phyloP scores from a whole-genome alignment of 768 basidiomycete species.

The Lyophyllum semitale region DNA sequence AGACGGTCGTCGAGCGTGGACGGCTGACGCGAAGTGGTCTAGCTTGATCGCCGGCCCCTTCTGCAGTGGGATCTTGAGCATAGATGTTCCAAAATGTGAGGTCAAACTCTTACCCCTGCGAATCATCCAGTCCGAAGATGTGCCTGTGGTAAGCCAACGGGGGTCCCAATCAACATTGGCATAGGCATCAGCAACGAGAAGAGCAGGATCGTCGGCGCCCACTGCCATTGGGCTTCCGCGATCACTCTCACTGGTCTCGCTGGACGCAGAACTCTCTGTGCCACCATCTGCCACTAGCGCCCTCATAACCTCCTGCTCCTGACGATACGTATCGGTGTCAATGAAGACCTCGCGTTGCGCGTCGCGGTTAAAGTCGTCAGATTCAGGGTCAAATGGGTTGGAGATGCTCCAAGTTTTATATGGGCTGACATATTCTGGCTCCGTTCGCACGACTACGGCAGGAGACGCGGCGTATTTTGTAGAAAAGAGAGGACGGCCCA shows the following conservation, averaged over 20 bases:
- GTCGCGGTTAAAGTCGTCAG: conserved; percentile 70
- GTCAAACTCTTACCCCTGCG: conserved; percentile 3
- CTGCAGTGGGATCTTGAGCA: conserved; percentile 11
- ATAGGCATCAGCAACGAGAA: conserved; percentile 40
- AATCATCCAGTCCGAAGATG: conserved; percentile 5
- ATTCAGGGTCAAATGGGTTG: conserved; percentile 78
- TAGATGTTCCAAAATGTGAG: neutral
- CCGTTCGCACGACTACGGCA: conserved; percentile 42
- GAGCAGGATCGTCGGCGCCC: conserved; percentile 42
- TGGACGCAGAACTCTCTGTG: conserved; percentile 36
- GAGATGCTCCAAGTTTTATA: conserved; percentile 65
- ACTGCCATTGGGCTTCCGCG: conserved; percentile 51
- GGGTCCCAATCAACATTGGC: conserved; percentile 24
- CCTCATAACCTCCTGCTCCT: conserved; percentile 27
- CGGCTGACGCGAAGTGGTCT: conserved; percentile 13
- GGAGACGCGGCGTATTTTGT: conserved; percentile 32
- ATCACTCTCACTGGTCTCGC: conserved; percentile 47
- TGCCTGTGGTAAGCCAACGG: conserved; percentile 15
- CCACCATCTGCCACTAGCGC: conserved; percentile 28
- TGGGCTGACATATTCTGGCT: conserved; percentile 39
- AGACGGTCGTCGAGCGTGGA: conserved; percentile 24
- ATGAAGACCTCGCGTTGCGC: conserved; percentile 72
- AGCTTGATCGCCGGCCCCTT: conserved; percentile 8
- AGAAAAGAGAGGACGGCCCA: conserved; percentile 67
- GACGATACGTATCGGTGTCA: conserved; percentile 40